phyloP scores from a whole-genome alignment of 768 basidiomycete species.

The Lactifluus echinatus region DNA sequence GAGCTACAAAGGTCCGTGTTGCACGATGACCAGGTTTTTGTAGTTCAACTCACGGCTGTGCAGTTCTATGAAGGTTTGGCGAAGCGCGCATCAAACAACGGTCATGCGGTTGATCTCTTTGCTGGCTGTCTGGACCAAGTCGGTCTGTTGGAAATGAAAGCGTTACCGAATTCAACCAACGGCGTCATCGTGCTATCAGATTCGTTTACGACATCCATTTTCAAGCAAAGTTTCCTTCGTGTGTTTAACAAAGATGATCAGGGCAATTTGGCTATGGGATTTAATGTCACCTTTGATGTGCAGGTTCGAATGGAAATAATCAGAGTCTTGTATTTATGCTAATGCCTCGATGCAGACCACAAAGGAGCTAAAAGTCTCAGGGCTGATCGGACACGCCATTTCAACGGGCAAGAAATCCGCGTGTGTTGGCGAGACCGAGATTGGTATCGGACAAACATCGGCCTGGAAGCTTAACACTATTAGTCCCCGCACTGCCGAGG shows the following conservation, averaged over 20 bases:
- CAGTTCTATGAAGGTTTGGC: constrained; percentile 95
- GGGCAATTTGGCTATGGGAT: constrained; percentile 91
- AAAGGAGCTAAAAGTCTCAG: constrained; percentile 97
- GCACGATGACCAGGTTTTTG: neutral
- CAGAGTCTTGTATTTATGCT: neutral
- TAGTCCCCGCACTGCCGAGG: constrained; percentile 78
- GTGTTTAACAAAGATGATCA: constrained; percentile 90
- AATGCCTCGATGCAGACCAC: constrained; percentile 57
- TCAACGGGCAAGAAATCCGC: constrained; percentile 94
- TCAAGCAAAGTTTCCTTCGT: constrained; percentile 96
- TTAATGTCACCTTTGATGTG: constrained; percentile 98
- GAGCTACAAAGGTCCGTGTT: constrained; percentile 75
- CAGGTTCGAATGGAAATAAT: constrained; percentile 43
- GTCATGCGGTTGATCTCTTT: constrained; percentile 91
- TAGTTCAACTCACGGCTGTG: neutral
- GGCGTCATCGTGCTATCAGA: constrained; percentile 95
- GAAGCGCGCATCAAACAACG: constrained; percentile 87
- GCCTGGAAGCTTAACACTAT: constrained; percentile 96
- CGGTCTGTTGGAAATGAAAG: constrained; percentile 96
- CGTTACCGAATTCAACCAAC: constrained; percentile 90
- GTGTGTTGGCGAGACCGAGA: constrained; percentile 97
- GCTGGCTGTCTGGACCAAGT: constrained; percentile 98
- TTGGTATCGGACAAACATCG: constrained; percentile 96
- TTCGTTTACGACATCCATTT: constrained; percentile 94
- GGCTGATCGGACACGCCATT: constrained; percentile 94